These are phyloP conservation scores for Gossypium gossypioides DNA, from an alignment of 441 rosid genomes.

Conservation along the genomic window DNA sequence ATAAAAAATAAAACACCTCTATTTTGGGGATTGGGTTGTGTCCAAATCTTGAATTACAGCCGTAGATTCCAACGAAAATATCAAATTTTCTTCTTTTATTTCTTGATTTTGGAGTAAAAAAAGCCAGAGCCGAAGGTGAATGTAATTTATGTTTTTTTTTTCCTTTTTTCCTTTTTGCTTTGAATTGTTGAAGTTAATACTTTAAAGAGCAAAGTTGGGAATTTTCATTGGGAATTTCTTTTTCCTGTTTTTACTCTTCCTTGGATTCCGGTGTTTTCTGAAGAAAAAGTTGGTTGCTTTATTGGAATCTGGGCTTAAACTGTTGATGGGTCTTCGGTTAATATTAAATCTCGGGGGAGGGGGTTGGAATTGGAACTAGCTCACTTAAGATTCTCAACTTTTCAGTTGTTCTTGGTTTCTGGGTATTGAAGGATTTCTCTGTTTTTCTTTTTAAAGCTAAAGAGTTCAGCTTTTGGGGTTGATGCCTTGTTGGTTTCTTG, in stretches of 20 bases:
- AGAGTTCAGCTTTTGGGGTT: neutral
- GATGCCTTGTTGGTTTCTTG: neutral
- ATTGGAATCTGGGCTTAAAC: conserved; percentile 27
- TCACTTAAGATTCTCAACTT: neutral
- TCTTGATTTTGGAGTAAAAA: conserved; percentile 25
- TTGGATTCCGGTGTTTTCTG: conserved; percentile 32
- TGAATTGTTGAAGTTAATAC: conserved; percentile 1
- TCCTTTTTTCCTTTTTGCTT: neutral
- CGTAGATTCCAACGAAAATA: conserved; percentile 7
- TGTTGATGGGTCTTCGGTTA: conserved; percentile 19
- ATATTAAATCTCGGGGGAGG: conserved; percentile 4
- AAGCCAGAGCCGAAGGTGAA: conserved; percentile 30
- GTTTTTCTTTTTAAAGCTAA: neutral
- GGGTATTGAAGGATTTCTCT: neutral
- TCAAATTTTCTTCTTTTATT: conserved; percentile 17
- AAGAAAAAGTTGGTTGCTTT: conserved; percentile 34
- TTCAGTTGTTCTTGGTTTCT: conserved; percentile 7
- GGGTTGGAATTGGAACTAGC: neutral
- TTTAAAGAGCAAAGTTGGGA: conserved; percentile 11
- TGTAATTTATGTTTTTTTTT: neutral
- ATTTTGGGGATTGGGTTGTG: conserved; percentile 27
- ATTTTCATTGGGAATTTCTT: conserved; percentile 13
- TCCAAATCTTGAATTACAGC: conserved; percentile 30
- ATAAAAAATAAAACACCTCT: neutral
- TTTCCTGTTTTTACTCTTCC: conserved; percentile 24